These are phyloP conservation scores for Circinella umbellata DNA, from an alignment of 371 early-diverging fungal genomes.

Conservation along the genomic window DNA sequence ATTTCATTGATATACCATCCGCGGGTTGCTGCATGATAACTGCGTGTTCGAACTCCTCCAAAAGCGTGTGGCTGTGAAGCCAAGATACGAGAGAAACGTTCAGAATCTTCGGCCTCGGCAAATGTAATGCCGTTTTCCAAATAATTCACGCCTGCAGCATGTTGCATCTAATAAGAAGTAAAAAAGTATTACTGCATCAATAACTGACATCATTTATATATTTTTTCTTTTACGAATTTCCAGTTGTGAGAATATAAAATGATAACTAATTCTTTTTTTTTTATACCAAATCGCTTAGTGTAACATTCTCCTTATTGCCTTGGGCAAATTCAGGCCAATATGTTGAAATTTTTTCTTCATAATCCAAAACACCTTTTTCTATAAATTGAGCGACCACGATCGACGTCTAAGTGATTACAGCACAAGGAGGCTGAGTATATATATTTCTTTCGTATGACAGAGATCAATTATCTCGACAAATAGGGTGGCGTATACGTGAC, in stretches of 20 bases:
- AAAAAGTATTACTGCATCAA: background rate
- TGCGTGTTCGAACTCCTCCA: constrained; percentile 49
- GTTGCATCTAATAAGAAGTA: constrained; percentile 45
- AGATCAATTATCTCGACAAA: too few relatives aligned
- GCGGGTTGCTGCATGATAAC: constrained; percentile 70
- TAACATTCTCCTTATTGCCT: constrained; percentile 75
- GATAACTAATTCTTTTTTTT: background rate
- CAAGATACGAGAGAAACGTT: constrained; percentile 38
- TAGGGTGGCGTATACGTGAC: too few relatives aligned
- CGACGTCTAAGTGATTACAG: constrained; percentile 26
- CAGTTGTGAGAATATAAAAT: too few relatives aligned
- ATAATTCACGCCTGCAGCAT: constrained; percentile 66
- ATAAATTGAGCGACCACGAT: constrained; percentile 68
- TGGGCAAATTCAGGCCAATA: constrained; percentile 84
- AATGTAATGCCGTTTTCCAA: constrained; percentile 51
- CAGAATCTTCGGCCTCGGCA: constrained; percentile 32
- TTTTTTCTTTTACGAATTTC: too few relatives aligned
- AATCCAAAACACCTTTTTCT: constrained; percentile 58
- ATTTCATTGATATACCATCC: constrained; percentile 80
- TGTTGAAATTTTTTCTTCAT: constrained; percentile 53
- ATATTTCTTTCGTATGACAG: too few relatives aligned
- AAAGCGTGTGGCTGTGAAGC: constrained; percentile 70
- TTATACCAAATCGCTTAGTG: constrained; percentile 54
- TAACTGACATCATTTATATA: too few relatives aligned
- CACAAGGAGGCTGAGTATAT: too few relatives aligned